These are phyloP conservation scores for Trichoderma sp. DNA, from an alignment of 2,329 filamentous ascomycete species.

Conservation along the genomic window DNA sequence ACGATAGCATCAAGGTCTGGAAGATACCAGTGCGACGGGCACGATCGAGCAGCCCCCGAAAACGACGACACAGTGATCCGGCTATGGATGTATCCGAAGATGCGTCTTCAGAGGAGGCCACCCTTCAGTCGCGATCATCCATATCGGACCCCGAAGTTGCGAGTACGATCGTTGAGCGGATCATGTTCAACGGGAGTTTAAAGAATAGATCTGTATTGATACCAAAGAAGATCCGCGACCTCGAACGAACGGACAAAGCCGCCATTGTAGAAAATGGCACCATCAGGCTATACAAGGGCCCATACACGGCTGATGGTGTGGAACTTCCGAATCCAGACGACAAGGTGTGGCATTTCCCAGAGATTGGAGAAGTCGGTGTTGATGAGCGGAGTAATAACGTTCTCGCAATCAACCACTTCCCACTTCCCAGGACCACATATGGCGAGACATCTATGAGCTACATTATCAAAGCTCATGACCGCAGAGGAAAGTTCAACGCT, in stretches of 20 bases:
- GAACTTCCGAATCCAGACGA: constrained; percentile 24
- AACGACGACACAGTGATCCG: constrained; percentile 29
- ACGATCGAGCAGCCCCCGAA: constrained; percentile 35
- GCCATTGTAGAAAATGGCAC: constrained; percentile 64
- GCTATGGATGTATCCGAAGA: not conserved
- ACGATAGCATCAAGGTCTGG: constrained; percentile 80
- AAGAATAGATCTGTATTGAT: constrained; percentile 26
- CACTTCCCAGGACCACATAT: constrained; percentile 65
- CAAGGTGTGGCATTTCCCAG: constrained; percentile 31
- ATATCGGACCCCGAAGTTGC: constrained; percentile 34
- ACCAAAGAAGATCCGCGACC: constrained; percentile 27
- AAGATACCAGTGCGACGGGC: constrained; percentile 56
- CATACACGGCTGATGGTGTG: constrained; percentile 33
- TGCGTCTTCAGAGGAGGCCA: not conserved
- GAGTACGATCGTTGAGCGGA: constrained; percentile 31
- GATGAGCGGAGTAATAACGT: constrained; percentile 19
- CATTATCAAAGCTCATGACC: constrained; percentile 71
- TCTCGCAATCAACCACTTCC: constrained; percentile 27
- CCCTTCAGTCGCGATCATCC: constrained; percentile 13
- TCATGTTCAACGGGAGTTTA: constrained; percentile 37
- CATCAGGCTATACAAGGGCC: constrained; percentile 67
- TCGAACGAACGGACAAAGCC: constrained; percentile 31
- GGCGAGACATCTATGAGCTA: constrained; percentile 75
- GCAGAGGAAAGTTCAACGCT: constrained; percentile 77
- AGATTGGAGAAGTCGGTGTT: constrained; percentile 17